Conservation (phyloP, 2,329 filamentous ascomycete species). For the Neofusicoccum laricinum region DNA sequence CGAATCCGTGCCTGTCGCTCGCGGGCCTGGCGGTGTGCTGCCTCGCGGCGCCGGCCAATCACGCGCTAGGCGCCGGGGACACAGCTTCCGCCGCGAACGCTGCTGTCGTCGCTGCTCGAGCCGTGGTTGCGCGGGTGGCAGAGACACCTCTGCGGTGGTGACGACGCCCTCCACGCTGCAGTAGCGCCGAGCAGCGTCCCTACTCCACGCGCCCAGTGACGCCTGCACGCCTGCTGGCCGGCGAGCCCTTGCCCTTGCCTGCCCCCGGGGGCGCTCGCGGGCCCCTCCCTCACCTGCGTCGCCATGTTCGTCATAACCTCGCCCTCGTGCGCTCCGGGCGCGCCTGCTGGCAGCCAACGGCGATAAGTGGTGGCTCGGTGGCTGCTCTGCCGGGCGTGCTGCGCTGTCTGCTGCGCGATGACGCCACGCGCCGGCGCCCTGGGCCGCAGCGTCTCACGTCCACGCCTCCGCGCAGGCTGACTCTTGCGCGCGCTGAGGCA, state of each 20-base stretch:
- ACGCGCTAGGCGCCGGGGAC: neutral
- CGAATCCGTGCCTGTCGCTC: neutral
- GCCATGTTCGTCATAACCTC: conserved; percentile 16
- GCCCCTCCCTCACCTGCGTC: conserved; percentile 3
- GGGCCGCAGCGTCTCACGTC: neutral
- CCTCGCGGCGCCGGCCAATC: conserved; percentile 6
- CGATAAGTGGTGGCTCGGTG: conserved; percentile 13
- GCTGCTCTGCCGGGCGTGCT: conserved; percentile 12
- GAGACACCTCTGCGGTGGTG: neutral
- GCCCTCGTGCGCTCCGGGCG: conserved; percentile 9
- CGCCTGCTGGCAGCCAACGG: conserved; percentile 7
- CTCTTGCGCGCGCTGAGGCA: conserved; percentile 1
- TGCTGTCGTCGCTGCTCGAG: neutral
- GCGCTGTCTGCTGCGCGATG: conserved; percentile 7
- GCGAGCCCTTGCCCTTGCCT: conserved; percentile 1
- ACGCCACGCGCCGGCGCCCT: neutral
- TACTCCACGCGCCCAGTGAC: conserved; percentile 1
- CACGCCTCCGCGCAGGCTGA: conserved; percentile 1
- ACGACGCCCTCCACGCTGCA: conserved; percentile 12
- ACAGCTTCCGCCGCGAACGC: neutral
- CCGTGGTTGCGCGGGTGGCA: neutral
- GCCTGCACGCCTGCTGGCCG: neutral
- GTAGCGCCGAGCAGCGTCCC: conserved; percentile 13
- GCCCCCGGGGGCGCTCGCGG: neutral
- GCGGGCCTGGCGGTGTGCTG: conserved; percentile 14